Evolutionary conservation across 345 rosid species (phyloP).

Genomic region (Dimocarpus longan): DNA sequence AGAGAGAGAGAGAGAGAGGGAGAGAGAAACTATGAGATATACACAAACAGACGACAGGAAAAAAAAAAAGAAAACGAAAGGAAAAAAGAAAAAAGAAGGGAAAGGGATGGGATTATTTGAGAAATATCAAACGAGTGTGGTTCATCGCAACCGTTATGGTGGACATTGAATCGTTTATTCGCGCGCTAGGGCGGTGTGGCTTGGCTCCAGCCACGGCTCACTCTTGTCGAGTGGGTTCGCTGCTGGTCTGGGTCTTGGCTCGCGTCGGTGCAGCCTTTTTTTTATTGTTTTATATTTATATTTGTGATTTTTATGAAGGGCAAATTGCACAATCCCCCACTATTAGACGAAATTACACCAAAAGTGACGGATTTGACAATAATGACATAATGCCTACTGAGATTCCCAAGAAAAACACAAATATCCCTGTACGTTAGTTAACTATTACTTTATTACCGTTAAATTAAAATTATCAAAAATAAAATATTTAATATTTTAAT

Average conservation of each 20-base stretch:
- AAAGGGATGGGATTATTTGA: constrained; percentile 3
- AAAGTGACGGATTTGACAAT: no score
- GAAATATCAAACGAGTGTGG: constrained; percentile 37
- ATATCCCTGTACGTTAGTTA: no score
- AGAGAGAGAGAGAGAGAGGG: neutral
- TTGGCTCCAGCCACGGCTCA: constrained; percentile 28
- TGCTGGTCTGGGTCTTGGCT: neutral
- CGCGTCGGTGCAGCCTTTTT: neutral
- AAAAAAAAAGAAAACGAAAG: neutral
- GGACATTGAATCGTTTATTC: constrained; percentile 35
- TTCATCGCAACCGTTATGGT: constrained; percentile 43
- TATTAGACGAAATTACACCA: no score
- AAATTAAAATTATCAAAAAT: no score
- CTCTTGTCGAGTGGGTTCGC: neutral
- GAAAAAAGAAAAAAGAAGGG: neutral
- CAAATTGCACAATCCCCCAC: no score
- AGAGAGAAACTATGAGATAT: neutral
- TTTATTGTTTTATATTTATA: neutral
- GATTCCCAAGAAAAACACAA: no score
- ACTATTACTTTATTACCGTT: no score
- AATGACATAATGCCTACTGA: no score
- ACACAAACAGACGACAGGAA: neutral
- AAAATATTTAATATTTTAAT: no score
- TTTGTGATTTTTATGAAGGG: neutral
- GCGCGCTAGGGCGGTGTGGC: constrained; percentile 43